Base-by-base conservation (phyloP, 2,329 filamentous ascomycete genomes). In the Talaromyces sp. region DNA sequence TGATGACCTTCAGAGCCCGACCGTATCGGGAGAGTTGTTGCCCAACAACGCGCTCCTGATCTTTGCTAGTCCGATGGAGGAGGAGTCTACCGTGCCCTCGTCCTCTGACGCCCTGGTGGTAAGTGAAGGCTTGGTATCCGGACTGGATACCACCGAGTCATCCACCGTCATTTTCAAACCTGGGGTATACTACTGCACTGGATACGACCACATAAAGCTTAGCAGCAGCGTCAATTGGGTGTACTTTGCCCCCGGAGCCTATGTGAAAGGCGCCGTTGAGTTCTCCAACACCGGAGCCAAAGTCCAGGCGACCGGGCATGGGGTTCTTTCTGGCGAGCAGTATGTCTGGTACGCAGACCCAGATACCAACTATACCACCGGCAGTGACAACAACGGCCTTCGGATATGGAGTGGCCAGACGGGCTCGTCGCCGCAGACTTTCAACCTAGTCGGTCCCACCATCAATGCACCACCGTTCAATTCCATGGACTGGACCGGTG, bases 261-360 rank as follows among this genome's bases (percentile, higher is more conserved):
- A 76, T 58, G 71, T 77, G 61, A 77, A 77, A 62, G 75, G 73
- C 0, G 75, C 75, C 0, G 65, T 77, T 31, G 59, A 77, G 62
- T 77, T 70, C 64, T 62, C 60, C 18, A 69, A 65, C 7, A 67
- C 63, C 14, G 40, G 36, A 2, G 42, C 65, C 3, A 61, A 69
- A 51, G 64, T 76, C 50, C 65, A 70, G 9, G 72, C 75, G 14
- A 73, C 72, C 4, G 75, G 75, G 1, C 67, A 69, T 62, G 75
- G 74, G 10, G 72, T 77, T 8, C 66, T 77, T 2, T 76, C 73
- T 0, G 75, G 75, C 12, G 75, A 77, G 61, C 68, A 75, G 52
- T 77, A 77, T 58, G 72, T 75, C 5, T 77, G 75, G 63, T 71
- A 75, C 59, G 75, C 75, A 28, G 76, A 76, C 62, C 67, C 68